Evolutionary conservation across 2,329 filamentous ascomycete genomes (phyloP), one percentile per base, ranked within the genome.

Genomic region (Monilinia polystroma): DNA sequence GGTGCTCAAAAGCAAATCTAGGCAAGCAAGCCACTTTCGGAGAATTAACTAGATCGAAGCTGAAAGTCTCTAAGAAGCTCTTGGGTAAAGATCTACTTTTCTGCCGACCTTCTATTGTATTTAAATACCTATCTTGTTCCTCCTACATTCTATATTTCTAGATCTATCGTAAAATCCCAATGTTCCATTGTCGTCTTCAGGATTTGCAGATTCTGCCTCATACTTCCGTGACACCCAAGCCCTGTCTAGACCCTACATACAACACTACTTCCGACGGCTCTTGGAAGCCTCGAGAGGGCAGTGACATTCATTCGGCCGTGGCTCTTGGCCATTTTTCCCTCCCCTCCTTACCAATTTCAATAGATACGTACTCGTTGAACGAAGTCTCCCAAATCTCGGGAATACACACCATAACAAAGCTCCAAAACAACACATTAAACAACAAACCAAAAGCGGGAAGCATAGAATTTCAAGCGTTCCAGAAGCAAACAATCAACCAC

Each of bases 281-380:
- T 62, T 52, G 45, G 32, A 62, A 51, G 45, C 58, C 32, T 62
- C 58, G 58, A 62, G 58, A 62, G 58, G 58, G 32, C 47, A 62
- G 58, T 62, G 58, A 62, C 58, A 62, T 62, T 62, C 58, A 51
- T 62, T 51, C 16, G 58, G 58, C 51, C 58, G 51, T 62, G 45
- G 45, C 58, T 4, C 4, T 18, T 7, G 29, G n/a, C 12, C 7
- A 23, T 7, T 8, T 20, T 12, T 14, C 2, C 26, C n/a, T 18
- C 14, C 2, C 1, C 8, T 8, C 32, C 38, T 51, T 60, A 23
- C 43, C 45, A 32, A 26, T 38, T 12, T n/a, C 8, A 23, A 23
- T 51, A 51, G 20, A 23, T 49, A 49, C 7, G 32, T 51, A 38
- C 58, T 51, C 58, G 45, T 62, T 38, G 26, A 59, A 62, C 58